Evolutionary conservation across 1,139 yeast species (phyloP), one percentile per base, ranked within the genome.

Genomic region (Komagataea norvegica): DNA sequence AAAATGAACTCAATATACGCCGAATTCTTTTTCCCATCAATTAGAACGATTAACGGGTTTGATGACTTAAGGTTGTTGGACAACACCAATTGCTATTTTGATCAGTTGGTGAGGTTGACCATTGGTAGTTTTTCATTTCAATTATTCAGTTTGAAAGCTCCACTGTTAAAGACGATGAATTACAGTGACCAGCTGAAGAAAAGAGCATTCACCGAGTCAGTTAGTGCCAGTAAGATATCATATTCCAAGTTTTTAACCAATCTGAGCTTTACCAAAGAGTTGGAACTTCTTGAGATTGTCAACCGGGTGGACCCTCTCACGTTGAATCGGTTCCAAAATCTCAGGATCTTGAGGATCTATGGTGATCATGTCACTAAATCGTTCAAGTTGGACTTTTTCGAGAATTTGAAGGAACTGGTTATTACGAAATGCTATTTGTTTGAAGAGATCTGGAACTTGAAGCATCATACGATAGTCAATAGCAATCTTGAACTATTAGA

Each of bases 81-180:
- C 20, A 47, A 48, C 29, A 46, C 51, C 5, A 32, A 44, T 4
- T 48, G 52, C 18, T 44, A 42, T 33, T 44, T 48, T 31, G 38
- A 38, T 14, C 33, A 33, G 10, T 20, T 48, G 3, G 35, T 39
- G 20, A 25, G 38, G 16, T 22, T 47, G 17, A 47, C 51, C 1
- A 41, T 47, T 7, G 52, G 52, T 0, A 45, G 50, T 8, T 36
- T 38, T 8, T 40, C 51, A 3, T 47, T 48, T 29, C 52, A 48
- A 29, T 28, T 46, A 32, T 48, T 48, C 26, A 37, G 39, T 21
- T 27, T 44, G 13, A 38, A 38, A 3, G 50, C 52, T 5, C 50
- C 51, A 6, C 33, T 34, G 9, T 29, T 48, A 8, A 35, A 33
- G 16, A 32, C 32, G 1, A 38, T 48, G 15, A 43, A 42, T n/a